Conservation (phyloP, 2,329 filamentous ascomycete genomes). For the Niveomyces coronatus region DNA sequence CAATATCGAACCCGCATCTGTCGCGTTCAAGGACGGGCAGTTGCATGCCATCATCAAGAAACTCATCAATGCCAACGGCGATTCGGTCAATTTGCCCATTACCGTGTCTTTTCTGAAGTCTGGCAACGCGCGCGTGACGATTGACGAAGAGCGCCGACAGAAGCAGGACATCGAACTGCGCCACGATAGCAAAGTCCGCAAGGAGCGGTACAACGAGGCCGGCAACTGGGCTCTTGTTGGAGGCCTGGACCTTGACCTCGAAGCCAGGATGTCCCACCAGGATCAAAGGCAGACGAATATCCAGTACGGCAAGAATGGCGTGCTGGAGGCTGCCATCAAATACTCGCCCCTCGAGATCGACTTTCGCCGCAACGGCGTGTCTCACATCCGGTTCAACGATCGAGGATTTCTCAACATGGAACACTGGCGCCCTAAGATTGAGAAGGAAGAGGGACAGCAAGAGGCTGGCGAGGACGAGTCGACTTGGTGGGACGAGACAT, state of each 20-base stretch:
- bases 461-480: constrained; percentile 59
- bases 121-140: constrained; percentile 72
- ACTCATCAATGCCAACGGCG: constrained; percentile 49
- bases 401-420: constrained; percentile 87
- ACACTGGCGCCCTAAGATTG: constrained; percentile 86
- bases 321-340: constrained; percentile 73
- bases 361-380: constrained; percentile 72
- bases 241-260: constrained; percentile 61
- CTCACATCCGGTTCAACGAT: constrained; percentile 82
- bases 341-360: constrained; percentile 77
- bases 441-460: constrained; percentile 43
- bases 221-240: constrained; percentile 81
- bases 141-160: constrained; percentile 85
- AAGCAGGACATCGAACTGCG: constrained; percentile 83
- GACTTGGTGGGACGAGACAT: constrained; percentile 97
- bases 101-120: constrained; percentile 84
- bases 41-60: constrained; percentile 77
- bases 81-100: constrained; percentile 69
- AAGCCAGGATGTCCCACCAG: constrained; percentile 57
- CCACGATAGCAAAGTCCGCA: constrained; percentile 72
- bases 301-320: constrained; percentile 64
- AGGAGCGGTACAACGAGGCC: constrained; percentile 90
- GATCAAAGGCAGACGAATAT: constrained; percentile 61
- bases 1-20: constrained; percentile 57
- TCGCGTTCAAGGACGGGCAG: constrained; percentile 69